Evolutionary conservation across 768 basidiomycete genomes (phyloP), one percentile per base, ranked within the genome.

Genomic region (Tulasnella sp.): DNA sequence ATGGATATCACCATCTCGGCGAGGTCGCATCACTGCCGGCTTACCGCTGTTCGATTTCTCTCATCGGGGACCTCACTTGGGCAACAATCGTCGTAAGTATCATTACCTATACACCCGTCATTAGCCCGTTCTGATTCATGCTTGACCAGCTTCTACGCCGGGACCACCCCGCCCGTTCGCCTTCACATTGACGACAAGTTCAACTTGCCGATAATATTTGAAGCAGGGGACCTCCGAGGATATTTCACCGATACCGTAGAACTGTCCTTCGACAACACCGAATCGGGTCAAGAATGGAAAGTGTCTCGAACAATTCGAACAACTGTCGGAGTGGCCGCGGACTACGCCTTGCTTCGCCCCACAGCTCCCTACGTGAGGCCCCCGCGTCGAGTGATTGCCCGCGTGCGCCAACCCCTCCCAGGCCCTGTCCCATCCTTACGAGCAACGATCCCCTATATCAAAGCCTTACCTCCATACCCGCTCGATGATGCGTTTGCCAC

Each of bases 281-380:
- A 31, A 19, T 42, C 48, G 24, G 40, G 36, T n/a, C 79, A 74
- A 48, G 14, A 27, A 19, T 80, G 81, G 48, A 74, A 46, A 19
- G 80, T 80, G 3, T 31, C 73, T 36, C 77, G 78, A 14, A 44
- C 42, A 24, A 24, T 80, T n/a, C 71, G 44, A 27, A 79, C 80
- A 31, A 72, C 80, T 5, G 77, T 79, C n/a, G 78, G 68, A n/a
- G 72, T 80, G 3, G 34, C 27, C 19, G 24, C 74, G 7, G 90
- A 91, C 81, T 86, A 89, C 73, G 88, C 89, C 18, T 83, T 84
- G 1, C 84, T 91, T 38, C 85, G 86, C 78, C 86, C 90, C 0
- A 85, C 82, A 68, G 85, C 86, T 0, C 88, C 89, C 1, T 91
- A 90, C 79, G 82, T 84, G 12, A 84, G 82, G 27, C 84, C 85